A percentile compares a stretch with the other conserved stretches of the same genome.
These are phyloP conservation scores for Ophiostoma montium DNA, from an alignment of 2,329 filamentous ascomycete species.

Conservation along the genomic window DNA sequence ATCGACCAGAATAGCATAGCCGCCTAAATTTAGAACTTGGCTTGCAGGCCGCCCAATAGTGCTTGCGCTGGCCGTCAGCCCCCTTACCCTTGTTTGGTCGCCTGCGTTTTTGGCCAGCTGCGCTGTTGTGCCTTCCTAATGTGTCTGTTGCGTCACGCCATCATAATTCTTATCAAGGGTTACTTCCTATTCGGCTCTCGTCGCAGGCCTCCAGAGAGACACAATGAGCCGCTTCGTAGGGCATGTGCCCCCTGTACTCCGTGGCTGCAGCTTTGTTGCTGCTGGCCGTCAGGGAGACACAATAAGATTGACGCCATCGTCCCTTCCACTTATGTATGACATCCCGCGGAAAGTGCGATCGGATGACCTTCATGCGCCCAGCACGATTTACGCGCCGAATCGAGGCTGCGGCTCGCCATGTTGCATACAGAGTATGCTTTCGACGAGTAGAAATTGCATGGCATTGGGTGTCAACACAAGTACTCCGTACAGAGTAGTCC, in stretches of 20 bases:
- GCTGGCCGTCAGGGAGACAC: not conserved
- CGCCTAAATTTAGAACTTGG: slow-evolving; percentile 8
- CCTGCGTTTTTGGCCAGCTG: too few relatives aligned
- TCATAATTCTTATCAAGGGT: too few relatives aligned
- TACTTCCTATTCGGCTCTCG: slow-evolving; percentile 1
- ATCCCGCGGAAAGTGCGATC: not conserved
- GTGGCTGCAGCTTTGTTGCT: too few relatives aligned
- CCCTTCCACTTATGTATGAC: not conserved
- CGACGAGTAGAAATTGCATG: too few relatives aligned
- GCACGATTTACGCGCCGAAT: too few relatives aligned
- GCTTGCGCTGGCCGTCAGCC: not conserved
- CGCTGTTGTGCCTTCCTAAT: too few relatives aligned
- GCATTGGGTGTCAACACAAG: too few relatives aligned
- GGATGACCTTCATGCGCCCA: not conserved
- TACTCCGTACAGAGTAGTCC: too few relatives aligned
- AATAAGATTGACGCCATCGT: not conserved
- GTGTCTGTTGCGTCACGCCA: too few relatives aligned
- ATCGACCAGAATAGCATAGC: slow-evolving; percentile 4
- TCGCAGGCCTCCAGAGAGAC: not conserved
- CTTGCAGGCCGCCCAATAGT: not conserved
- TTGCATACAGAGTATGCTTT: too few relatives aligned
- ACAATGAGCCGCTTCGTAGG: not conserved
- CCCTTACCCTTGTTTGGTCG: not conserved
- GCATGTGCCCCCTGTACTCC: too few relatives aligned
- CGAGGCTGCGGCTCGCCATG: too few relatives aligned